A percentile compares a stretch with the other conserved stretches of the same genome.
Conservation (phyloP, 768 basidiomycete species). For the Ramaria rubella region DNA sequence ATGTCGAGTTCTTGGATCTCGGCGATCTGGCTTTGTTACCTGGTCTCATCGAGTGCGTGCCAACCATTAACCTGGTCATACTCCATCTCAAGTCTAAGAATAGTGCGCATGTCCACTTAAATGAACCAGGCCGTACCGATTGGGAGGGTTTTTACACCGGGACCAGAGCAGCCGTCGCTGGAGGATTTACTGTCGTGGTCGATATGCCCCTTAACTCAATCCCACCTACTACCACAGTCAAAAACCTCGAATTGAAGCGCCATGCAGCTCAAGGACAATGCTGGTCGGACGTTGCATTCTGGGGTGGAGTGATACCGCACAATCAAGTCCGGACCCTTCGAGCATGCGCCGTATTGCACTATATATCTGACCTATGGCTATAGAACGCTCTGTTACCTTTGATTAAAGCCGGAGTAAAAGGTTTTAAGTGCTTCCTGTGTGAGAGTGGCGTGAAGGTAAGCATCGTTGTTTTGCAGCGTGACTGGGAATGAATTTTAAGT, state of each 20-base stretch:
- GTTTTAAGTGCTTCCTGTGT: conserved; percentile 96
- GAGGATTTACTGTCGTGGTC: conserved; percentile 91
- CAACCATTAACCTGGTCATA: conserved; percentile 1
- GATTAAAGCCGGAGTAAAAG: conserved; percentile 75
- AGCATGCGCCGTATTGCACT: neutral
- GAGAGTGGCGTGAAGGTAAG: conserved; percentile 89
- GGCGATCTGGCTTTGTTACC: conserved; percentile 60
- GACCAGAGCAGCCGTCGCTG: conserved; percentile 84
- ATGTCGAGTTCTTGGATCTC: conserved; percentile 44
- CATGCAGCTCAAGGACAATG: conserved; percentile 66
- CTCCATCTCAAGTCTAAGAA: conserved; percentile 6
- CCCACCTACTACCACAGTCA: conserved; percentile 86
- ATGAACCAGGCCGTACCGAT: conserved; percentile 86
- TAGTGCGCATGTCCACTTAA: conserved; percentile 88
- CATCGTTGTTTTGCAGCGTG: conserved; percentile 1
- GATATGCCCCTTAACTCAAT: conserved; percentile 99
- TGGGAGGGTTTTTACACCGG: conserved; percentile 95
- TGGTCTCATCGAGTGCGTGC: conserved; percentile 70
- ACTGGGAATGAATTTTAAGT: neutral
- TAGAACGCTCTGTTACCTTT: conserved; percentile 73
- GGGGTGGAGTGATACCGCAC: conserved; percentile 92
- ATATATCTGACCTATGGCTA: neutral
- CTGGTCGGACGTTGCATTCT: conserved; percentile 80
- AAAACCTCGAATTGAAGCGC: conserved; percentile 66
- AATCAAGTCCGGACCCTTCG: no score